These are phyloP conservation scores for Geoglossum cookeanum DNA, from an alignment of 2,329 filamentous ascomycete genomes.

Conservation along the genomic window DNA sequence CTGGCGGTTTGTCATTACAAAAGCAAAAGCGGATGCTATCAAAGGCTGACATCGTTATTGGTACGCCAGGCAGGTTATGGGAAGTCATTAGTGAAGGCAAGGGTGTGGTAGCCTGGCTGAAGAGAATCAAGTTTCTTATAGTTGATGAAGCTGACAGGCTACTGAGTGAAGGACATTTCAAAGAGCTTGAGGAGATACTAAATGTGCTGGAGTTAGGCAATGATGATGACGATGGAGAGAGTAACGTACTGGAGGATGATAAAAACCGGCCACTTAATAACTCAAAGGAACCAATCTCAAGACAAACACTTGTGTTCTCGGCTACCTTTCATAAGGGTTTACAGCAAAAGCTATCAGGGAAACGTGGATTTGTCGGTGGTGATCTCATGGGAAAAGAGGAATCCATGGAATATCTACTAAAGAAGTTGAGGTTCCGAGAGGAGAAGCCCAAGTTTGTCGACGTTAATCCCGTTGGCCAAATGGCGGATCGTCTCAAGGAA, in stretches of 20 bases:
- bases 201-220: conserved; percentile 53
- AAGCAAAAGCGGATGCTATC: conserved; percentile 79
- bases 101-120: conserved; percentile 50
- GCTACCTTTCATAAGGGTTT: conserved; percentile 86
- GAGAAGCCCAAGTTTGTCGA: conserved; percentile 80
- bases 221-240: conserved; percentile 29
- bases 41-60: conserved; percentile 80
- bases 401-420: conserved; percentile 81
- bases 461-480: conserved; percentile 71
- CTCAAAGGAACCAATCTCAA: conserved; percentile 19
- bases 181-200: conserved; percentile 80
- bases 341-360: conserved; percentile 77
- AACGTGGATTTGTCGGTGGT: conserved; percentile 36
- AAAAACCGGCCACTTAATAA: conserved; percentile 5
- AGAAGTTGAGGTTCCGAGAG: conserved; percentile 73
- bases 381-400: conserved; percentile 53
- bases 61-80: conserved; percentile 83
- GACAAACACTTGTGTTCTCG: conserved; percentile 90
- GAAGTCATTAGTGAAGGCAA: conserved; percentile 68
- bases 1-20: conserved; percentile 79
- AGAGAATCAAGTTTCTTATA: conserved; percentile 61
- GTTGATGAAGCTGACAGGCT: conserved; percentile 89
- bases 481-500: conserved; percentile 73
- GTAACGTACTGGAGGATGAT: conserved; percentile 13
- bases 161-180: conserved; percentile 83